Conservation (phyloP, 2,329 filamentous ascomycete genomes). For the Penicillium hordei region DNA sequence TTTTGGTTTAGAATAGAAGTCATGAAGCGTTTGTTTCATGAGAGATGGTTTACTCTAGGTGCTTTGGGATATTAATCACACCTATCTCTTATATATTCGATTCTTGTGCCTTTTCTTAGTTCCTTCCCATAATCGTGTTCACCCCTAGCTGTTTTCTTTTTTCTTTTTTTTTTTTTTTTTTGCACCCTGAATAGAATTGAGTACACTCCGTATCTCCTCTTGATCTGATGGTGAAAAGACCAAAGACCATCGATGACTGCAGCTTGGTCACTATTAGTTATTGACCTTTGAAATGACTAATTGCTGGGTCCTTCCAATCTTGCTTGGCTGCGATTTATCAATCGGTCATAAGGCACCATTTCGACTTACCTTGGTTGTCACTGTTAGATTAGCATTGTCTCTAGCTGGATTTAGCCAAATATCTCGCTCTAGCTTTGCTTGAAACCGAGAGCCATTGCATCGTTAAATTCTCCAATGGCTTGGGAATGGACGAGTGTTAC, state of each 20-base stretch:
- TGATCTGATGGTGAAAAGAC: not conserved
- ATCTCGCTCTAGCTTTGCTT: not conserved
- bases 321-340: no score
- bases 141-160: not conserved
- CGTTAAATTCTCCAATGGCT: not conserved
- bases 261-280: not conserved
- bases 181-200: not conserved
- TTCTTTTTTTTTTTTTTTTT: not conserved
- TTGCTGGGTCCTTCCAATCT: no score
- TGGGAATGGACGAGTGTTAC: no score
- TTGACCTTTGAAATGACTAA: no score
- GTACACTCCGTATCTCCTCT: not conserved
- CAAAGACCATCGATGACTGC: not conserved
- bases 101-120: not conserved
- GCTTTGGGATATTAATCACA: not conserved
- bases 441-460: no score
- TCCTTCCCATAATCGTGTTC: not conserved
- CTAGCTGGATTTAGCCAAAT: no score
- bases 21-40: slow-evolving; percentile 10
- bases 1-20: slow-evolving; percentile 13
- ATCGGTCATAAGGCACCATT: no score
- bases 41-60: not conserved
- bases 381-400: not conserved
- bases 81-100: not conserved
- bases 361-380: no score